A percentile compares a stretch with the other conserved stretches of the same genome.
phyloP scores from a whole-genome alignment of 192 early-diverging fungal genomes.

The Coemansia sp. region DNA sequence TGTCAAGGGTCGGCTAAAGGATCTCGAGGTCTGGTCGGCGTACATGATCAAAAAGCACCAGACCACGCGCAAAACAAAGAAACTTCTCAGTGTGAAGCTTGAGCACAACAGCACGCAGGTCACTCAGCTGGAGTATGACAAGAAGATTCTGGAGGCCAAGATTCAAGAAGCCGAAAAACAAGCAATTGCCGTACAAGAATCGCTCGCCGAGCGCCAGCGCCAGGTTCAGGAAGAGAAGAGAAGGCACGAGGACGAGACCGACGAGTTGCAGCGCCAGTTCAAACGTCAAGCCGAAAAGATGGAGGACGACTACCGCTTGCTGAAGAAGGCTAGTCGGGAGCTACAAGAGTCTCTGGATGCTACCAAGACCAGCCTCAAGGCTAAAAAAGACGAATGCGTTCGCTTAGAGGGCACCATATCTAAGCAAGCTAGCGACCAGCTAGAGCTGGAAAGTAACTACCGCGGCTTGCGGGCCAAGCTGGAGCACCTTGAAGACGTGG shows the following conservation, averaged over 20 bases:
- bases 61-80: slow-evolving; percentile 56
- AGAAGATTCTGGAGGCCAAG: slow-evolving; percentile 33
- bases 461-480: slow-evolving; percentile 40
- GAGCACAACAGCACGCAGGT: slow-evolving; percentile 54
- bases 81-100: slow-evolving; percentile 56
- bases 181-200: slow-evolving; percentile 16
- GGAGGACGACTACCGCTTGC: slow-evolving; percentile 53
- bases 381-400: slow-evolving; percentile 36
- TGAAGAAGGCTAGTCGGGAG: slow-evolving; percentile 32
- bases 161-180: slow-evolving; percentile 33
- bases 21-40: slow-evolving; percentile 62
- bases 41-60: slow-evolving; percentile 59
- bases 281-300: slow-evolving; percentile 26
- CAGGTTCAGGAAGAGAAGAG: slow-evolving; percentile 23
- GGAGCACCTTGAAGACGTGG: slow-evolving; percentile 36
- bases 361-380: slow-evolving; percentile 23
- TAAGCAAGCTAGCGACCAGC: slow-evolving; percentile 45
- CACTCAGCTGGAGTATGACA: slow-evolving; percentile 48
- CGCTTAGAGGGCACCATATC: slow-evolving; percentile 45
- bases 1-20: slow-evolving; percentile 71
- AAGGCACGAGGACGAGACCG: slow-evolving; percentile 29
- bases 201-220: slow-evolving; percentile 13
- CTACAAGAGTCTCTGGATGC: slow-evolving; percentile 40
- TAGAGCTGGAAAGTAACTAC: slow-evolving; percentile 46
- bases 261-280: slow-evolving; percentile 37